Percentiles rank a stretch among this genome's conserved stretches.
Evolutionary conservation across 1,139 yeast species (phyloP).

Genomic region (Ogataea hybrid): DNA sequence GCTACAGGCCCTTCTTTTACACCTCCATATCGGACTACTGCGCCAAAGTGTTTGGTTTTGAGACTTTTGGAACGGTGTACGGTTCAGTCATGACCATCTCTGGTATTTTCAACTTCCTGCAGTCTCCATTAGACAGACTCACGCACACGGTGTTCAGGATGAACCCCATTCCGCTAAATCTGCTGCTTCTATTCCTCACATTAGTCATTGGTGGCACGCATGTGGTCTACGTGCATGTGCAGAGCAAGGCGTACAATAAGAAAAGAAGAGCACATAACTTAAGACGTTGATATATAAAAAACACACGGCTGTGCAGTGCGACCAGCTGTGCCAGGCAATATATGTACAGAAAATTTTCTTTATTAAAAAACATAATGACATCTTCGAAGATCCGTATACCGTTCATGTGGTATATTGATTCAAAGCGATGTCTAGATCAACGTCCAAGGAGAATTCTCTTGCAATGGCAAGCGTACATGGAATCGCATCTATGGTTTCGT

Average conservation of each 20-base stretch:
- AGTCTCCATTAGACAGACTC: conserved; percentile 48
- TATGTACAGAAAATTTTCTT: conserved; percentile 8
- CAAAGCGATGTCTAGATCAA: conserved; percentile 67
- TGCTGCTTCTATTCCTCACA: conserved; percentile 43
- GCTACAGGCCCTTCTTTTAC: conserved; percentile 62
- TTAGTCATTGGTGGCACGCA: conserved; percentile 41
- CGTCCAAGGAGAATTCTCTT: conserved; percentile 6
- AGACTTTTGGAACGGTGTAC: conserved; percentile 61
- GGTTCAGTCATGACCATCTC: conserved; percentile 60
- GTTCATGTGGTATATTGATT: conserved; percentile 56
- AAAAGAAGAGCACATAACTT: conserved; percentile 18
- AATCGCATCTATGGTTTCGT: neutral
- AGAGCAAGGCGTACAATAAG: conserved; percentile 24
- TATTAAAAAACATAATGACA: conserved; percentile 37
- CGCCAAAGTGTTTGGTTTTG: conserved; percentile 63
- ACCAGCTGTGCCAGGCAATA: conserved; percentile 13
- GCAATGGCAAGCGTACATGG: neutral
- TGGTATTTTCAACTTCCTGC: conserved; percentile 54
- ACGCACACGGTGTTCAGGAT: conserved; percentile 53
- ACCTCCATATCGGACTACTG: conserved; percentile 62
- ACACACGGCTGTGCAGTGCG: conserved; percentile 4
- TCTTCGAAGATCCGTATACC: conserved; percentile 69
- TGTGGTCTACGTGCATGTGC: conserved; percentile 27
- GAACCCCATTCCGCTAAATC: conserved; percentile 58
- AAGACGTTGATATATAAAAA: neutral